Percentiles rank a stretch among this genome's conserved stretches.
These are phyloP conservation scores for Diaporthe velutina DNA, from an alignment of 2,329 filamentous ascomycete species.

Conservation along the genomic window DNA sequence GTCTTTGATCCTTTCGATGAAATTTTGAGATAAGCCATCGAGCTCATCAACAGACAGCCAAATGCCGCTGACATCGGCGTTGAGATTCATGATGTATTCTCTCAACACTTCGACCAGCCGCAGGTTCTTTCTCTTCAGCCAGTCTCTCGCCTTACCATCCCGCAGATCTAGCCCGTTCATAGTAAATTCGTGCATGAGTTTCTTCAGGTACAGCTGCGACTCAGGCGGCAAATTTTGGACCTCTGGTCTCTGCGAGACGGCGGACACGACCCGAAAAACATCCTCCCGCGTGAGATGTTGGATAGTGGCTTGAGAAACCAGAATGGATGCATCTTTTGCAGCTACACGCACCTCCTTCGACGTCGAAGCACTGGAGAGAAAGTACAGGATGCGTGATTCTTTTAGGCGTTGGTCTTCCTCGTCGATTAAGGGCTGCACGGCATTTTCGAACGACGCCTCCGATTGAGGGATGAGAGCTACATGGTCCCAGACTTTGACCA, in stretches of 20 bases:
- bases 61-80: neutral
- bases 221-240: neutral
- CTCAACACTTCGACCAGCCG: neutral
- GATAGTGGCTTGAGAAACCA: neutral
- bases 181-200: neutral
- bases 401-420: neutral
- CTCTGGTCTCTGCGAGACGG: neutral
- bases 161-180: neutral
- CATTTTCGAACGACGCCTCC: neutral
- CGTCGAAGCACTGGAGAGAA: neutral
- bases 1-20: neutral
- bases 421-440: neutral
- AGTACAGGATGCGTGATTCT: neutral
- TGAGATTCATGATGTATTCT: slow-evolving; percentile 5
- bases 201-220: neutral
- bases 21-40: neutral
- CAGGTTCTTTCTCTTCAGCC: neutral
- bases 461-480: neutral
- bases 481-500: neutral
- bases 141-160: neutral
- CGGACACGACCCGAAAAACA: neutral
- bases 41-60: neutral
- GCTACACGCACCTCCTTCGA: neutral
- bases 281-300: neutral
- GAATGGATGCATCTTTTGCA: neutral